phyloP scores from a whole-genome alignment of 2,329 filamentous ascomycete species.

The Sclerotinia trifoliorum region DNA sequence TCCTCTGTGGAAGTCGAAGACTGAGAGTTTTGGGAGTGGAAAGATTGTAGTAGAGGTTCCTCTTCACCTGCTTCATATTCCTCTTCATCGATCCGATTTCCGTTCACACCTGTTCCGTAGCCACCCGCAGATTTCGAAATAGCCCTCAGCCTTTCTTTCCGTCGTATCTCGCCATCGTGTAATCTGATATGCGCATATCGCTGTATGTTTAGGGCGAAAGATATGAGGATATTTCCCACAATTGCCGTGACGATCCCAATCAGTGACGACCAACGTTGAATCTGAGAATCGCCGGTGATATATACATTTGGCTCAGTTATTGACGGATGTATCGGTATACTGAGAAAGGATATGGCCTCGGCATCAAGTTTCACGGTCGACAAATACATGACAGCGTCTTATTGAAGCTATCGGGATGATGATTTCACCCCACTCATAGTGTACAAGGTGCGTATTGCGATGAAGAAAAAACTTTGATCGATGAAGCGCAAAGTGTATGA shows the following conservation, averaged over 20 bases:
- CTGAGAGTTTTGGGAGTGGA: slow-evolving; percentile 46
- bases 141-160: slow-evolving; percentile 54
- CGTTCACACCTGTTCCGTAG: slow-evolving; percentile 48
- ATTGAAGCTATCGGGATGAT: slow-evolving; percentile 22
- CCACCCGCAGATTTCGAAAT: slow-evolving; percentile 42
- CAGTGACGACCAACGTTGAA: slow-evolving; percentile 81
- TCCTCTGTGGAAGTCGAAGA: slow-evolving; percentile 43
- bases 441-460: slow-evolving; percentile 22
- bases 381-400: slow-evolving; percentile 37
- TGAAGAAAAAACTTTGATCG: not conserved
- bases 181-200: slow-evolving; percentile 90
- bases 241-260: slow-evolving; percentile 95
- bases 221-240: slow-evolving; percentile 88
- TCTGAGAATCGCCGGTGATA: slow-evolving; percentile 45
- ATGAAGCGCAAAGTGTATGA: not conserved
- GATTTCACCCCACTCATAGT: slow-evolving; percentile 30
- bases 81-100: slow-evolving; percentile 24
- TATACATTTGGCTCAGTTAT: slow-evolving; percentile 7
- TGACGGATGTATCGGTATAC: slow-evolving; percentile 15
- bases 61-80: slow-evolving; percentile 45
- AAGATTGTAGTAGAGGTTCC: slow-evolving; percentile 53
- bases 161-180: slow-evolving; percentile 64
- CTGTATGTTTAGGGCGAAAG: slow-evolving; percentile 92
- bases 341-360: slow-evolving; percentile 27
- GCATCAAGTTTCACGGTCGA: slow-evolving; percentile 27